Evolutionary conservation across 306 rosid species (phyloP).

Genomic region (Rubus idaeus): DNA sequence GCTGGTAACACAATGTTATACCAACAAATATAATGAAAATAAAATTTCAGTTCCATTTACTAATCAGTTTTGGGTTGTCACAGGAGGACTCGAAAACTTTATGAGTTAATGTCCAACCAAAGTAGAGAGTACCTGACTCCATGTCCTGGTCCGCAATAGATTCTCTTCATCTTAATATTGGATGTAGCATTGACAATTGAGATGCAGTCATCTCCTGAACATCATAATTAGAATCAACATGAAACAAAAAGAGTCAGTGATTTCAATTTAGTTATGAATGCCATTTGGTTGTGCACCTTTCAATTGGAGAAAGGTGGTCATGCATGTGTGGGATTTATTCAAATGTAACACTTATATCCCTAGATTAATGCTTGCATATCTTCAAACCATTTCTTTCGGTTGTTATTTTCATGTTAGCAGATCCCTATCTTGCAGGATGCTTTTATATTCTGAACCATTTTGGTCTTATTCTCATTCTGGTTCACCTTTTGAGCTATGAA

Average conservation of each 20-base stretch:
- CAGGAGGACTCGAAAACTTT: not conserved
- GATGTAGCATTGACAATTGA: slow-evolving; percentile 96
- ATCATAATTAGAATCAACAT: slow-evolving; percentile 20
- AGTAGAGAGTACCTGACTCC: slow-evolving; percentile 76
- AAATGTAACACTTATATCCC: not conserved
- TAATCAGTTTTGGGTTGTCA: slow-evolving; percentile 4
- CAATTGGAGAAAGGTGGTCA: not conserved
- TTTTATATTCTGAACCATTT: not conserved
- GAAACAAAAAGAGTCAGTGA: slow-evolving; percentile 16
- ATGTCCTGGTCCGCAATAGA: slow-evolving; percentile 95
- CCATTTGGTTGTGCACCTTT: not conserved
- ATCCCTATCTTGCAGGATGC: not conserved
- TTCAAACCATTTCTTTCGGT: not conserved
- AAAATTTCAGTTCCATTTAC: not conserved
- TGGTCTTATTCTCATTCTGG: not conserved
- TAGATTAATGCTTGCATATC: not conserved
- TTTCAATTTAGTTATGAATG: not conserved
- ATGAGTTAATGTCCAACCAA: not conserved
- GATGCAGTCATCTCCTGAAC: slow-evolving; percentile 91
- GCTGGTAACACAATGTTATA: slow-evolving; percentile 35
- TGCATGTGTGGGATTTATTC: not conserved
- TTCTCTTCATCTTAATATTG: slow-evolving; percentile 84
- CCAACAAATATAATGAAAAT: not conserved
- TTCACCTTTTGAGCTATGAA: slow-evolving; percentile 3
- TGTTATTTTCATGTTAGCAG: not conserved